These are phyloP conservation scores for Trichoderma harzianum DNA, from an alignment of 2,329 filamentous ascomycete genomes.

Conservation along the genomic window DNA sequence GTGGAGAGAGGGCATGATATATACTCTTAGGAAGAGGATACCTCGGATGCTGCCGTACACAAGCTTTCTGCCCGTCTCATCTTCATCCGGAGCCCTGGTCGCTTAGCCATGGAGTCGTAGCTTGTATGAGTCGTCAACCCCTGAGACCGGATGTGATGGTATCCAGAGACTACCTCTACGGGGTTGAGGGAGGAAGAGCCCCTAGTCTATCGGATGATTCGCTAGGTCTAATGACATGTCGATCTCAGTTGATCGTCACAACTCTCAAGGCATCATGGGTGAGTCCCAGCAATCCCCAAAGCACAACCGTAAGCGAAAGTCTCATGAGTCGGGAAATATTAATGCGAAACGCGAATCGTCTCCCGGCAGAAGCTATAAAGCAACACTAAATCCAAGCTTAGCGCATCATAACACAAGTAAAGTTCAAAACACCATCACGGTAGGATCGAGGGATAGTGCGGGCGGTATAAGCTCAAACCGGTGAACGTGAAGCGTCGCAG, in stretches of 20 bases:
- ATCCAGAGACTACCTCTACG: slow-evolving; percentile 6
- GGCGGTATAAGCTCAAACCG: not conserved
- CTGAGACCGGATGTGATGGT: slow-evolving; percentile 23
- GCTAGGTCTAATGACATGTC: not conserved
- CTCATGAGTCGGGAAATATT: not conserved
- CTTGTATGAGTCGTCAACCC: slow-evolving; percentile 1
- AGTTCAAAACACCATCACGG: not conserved
- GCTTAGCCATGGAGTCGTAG: not conserved
- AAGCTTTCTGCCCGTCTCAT: not conserved
- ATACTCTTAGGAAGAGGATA: not conserved
- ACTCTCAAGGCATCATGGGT: not conserved
- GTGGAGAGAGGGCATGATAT: slow-evolving; percentile 1
- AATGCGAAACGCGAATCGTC: slow-evolving; percentile 9
- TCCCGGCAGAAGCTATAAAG: not conserved
- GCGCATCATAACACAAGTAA: not conserved
- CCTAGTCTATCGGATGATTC: not conserved
- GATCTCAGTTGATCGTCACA: not conserved
- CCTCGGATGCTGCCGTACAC: slow-evolving; percentile 7
- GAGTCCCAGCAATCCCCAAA: not conserved
- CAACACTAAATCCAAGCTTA: not conserved
- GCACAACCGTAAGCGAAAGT: not conserved
- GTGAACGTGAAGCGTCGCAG: slow-evolving; percentile 2
- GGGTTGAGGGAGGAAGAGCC: not conserved
- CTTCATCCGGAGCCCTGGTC: not conserved
- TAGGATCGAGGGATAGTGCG: not conserved